Conservation (phyloP, 768 basidiomycete species). For the Cyclocybe cylindracea region DNA sequence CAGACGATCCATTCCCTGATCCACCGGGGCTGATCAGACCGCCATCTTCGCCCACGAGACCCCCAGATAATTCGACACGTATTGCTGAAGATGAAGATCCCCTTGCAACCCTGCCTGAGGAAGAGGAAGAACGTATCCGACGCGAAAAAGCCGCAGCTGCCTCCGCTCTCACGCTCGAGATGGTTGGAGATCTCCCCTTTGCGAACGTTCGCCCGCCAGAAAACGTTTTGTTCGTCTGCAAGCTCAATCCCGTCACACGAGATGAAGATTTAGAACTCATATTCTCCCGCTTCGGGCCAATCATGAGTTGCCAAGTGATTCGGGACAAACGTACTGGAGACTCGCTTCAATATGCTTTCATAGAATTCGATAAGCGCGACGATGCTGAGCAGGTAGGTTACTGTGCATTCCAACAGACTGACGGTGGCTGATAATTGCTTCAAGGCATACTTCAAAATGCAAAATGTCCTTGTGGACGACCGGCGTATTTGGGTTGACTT, state of each 20-base stretch:
- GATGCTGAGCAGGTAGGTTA: constrained; percentile 86
- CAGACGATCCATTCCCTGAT: constrained; percentile 96
- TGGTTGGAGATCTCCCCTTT: constrained; percentile 99
- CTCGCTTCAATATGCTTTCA: constrained; percentile 96
- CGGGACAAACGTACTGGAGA: constrained; percentile 95
- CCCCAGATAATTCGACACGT: constrained; percentile 84
- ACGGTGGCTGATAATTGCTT: constrained; percentile 7
- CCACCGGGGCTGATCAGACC: constrained; percentile 75
- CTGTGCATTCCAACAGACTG: neutral
- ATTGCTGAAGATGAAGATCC: constrained; percentile 97
- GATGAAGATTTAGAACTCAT: constrained; percentile 98
- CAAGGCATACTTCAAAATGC: constrained; percentile 99
- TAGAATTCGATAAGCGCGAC: constrained; percentile 94
- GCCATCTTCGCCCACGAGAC: constrained; percentile 73
- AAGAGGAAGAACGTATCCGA: constrained; percentile 77
- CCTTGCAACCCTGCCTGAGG: constrained; percentile 77
- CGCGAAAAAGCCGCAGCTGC: constrained; percentile 90
- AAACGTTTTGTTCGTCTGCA: constrained; percentile 98
- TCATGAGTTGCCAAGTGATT: constrained; percentile 98
- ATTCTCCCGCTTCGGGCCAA: constrained; percentile 92
- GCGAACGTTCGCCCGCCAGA: constrained; percentile 98
- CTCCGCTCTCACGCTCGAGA: constrained; percentile 94
- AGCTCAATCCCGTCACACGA: constrained; percentile 92
- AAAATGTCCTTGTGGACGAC: constrained; percentile 97
- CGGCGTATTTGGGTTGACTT: constrained; percentile 99